These are phyloP conservation scores for Nasturtium officinale DNA, from an alignment of 345 rosid species.

Conservation along the genomic window DNA sequence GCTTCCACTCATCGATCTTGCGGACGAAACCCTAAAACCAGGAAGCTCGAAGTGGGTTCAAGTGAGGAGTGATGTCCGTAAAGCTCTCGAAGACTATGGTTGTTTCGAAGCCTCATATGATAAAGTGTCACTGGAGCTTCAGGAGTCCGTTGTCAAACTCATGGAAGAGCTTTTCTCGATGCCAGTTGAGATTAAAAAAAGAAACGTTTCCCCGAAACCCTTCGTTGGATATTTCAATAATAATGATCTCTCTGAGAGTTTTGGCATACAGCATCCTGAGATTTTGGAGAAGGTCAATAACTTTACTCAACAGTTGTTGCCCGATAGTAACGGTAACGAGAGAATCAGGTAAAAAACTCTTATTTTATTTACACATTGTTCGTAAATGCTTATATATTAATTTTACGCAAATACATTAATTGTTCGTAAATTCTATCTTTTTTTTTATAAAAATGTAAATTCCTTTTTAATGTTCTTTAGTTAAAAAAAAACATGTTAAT, in stretches of 20 bases:
- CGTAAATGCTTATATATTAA: neutral
- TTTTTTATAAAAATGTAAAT: no score
- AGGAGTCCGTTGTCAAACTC: neutral
- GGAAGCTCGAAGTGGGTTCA: conserved; percentile 30
- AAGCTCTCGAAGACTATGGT: conserved; percentile 34
- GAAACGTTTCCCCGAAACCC: conserved; percentile 17
- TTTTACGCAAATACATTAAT: no score
- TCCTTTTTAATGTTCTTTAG: neutral
- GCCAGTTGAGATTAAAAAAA: conserved; percentile 29
- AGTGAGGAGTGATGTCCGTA: conserved; percentile 32
- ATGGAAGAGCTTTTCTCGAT: conserved; percentile 27
- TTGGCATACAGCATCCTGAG: conserved; percentile 19
- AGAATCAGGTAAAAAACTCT: conserved; percentile 1
- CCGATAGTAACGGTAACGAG: neutral
- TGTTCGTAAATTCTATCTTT: no score
- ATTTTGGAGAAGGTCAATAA: conserved; percentile 11
- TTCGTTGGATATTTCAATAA: conserved; percentile 18
- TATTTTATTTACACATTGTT: no score
- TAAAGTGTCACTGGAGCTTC: conserved; percentile 22
- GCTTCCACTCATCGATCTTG: conserved; percentile 27
- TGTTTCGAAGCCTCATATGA: conserved; percentile 23
- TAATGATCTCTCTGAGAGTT: conserved; percentile 29
- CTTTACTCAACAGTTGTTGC: conserved; percentile 19
- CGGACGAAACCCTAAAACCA: conserved; percentile 34
- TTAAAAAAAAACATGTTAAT: neutral